Evolutionary conservation across 257 asterid species (phyloP).

Genomic region (Haberlea rhodopensis): DNA sequence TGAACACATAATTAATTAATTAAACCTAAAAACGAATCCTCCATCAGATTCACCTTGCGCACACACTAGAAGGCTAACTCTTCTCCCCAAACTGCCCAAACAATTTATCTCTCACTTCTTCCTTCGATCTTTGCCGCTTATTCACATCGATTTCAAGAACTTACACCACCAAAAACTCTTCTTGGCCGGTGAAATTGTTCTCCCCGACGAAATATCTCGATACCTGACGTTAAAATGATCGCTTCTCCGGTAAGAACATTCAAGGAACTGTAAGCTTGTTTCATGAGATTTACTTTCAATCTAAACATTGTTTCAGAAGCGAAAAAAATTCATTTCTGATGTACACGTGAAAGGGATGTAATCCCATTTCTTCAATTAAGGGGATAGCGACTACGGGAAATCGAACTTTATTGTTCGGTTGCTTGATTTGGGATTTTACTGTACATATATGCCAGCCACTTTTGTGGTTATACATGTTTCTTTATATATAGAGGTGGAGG

Average conservation of each 20-base stretch:
- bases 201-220: slow-evolving; percentile 24
- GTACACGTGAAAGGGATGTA: slow-evolving; percentile 14
- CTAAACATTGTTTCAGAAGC: no score
- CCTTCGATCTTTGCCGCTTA: neutral
- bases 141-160: no score
- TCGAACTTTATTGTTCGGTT: neutral
- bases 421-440: neutral
- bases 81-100: neutral
- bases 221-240: slow-evolving; percentile 23
- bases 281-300: slow-evolving; percentile 32
- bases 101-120: slow-evolving; percentile 2
- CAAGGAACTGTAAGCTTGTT: slow-evolving; percentile 51
- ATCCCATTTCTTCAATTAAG: slow-evolving; percentile 2
- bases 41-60: no score
- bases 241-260: slow-evolving; percentile 24
- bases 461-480: slow-evolving; percentile 1
- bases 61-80: neutral
- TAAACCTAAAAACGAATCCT: no score
- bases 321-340: slow-evolving; percentile 31
- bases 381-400: neutral
- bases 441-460: neutral
- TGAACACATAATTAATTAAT: no score
- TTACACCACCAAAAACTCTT: no score
- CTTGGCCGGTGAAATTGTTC: neutral
- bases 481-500: slow-evolving; percentile 18